Evolutionary conservation across 768 basidiomycete genomes (phyloP).

Genomic region (Calvatia gigantea): DNA sequence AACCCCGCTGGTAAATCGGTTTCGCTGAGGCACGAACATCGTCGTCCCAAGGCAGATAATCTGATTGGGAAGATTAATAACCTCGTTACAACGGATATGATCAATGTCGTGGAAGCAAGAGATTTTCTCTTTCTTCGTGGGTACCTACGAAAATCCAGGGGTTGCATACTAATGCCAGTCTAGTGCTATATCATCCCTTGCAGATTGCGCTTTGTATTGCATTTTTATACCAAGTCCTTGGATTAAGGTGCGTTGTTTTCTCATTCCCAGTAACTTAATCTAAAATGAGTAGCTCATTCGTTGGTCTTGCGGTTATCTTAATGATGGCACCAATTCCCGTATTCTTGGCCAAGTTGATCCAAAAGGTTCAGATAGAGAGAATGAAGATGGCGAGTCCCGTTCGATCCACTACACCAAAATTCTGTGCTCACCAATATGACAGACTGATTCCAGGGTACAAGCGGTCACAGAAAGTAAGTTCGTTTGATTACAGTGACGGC

Average conservation of each 20-base stretch:
- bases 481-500: constrained; percentile 3
- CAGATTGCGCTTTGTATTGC: constrained; percentile 35
- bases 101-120: constrained; percentile 26
- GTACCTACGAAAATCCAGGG: not conserved
- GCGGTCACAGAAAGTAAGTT: constrained; percentile 54
- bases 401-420: constrained; percentile 43
- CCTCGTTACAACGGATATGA: constrained; percentile 58
- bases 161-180: not conserved
- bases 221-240: constrained; percentile 44
- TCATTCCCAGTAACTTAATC: not conserved
- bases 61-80: constrained; percentile 73
- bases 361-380: constrained; percentile 48
- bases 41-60: constrained; percentile 26
- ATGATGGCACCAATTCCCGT: constrained; percentile 22
- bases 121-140: constrained; percentile 14
- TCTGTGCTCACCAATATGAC: constrained; percentile 34
- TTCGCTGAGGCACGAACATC: not conserved
- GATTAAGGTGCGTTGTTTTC: constrained; percentile 34
- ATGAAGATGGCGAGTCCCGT: constrained; percentile 55
- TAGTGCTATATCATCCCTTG: constrained; percentile 38
- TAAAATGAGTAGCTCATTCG: constrained; percentile 6
- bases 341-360: constrained; percentile 32
- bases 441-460: constrained; percentile 57
- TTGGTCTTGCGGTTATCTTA: constrained; percentile 5
- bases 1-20: not conserved